Conservation (phyloP, 495 filamentous ascomycete species). For the Penicillium lagena region DNA sequence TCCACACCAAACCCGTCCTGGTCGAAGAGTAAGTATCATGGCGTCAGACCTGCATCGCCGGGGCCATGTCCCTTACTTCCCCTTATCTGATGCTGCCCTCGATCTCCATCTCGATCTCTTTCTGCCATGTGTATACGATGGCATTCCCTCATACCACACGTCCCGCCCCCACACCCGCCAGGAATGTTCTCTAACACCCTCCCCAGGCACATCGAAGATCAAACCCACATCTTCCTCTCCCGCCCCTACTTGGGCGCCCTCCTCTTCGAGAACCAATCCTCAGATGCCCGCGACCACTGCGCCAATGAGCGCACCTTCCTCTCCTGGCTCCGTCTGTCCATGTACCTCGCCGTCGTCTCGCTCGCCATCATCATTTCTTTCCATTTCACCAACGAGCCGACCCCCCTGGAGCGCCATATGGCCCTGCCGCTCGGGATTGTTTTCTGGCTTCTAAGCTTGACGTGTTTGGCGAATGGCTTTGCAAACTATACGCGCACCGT, state of each 20-base stretch:
- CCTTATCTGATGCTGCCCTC: too few species aligned
- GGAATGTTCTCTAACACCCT: not conserved
- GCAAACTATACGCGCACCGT: conserved; percentile 86
- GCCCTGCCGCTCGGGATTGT: conserved; percentile 78
- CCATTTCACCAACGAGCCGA: conserved; percentile 72
- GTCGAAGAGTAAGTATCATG: conserved; percentile 32
- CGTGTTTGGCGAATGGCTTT: conserved; percentile 68
- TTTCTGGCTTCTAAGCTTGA: conserved; percentile 78
- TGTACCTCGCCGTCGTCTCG: conserved; percentile 86
- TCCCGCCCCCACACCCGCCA: not conserved
- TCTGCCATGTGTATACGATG: not conserved
- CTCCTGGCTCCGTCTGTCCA: conserved; percentile 84
- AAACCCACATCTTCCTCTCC: conserved; percentile 53
- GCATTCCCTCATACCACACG: not conserved
- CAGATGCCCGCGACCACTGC: conserved; percentile 71
- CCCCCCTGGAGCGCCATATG: conserved; percentile 62
- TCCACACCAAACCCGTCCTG: conserved; percentile 27
- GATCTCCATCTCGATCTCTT: too few species aligned
- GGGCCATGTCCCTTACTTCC: too few species aligned
- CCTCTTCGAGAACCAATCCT: conserved; percentile 81
- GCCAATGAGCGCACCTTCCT: conserved; percentile 69
- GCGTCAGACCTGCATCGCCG: not conserved
- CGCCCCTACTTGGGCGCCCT: conserved; percentile 70
- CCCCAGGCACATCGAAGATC: conserved; percentile 25
- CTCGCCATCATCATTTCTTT: conserved; percentile 90